Conservation (phyloP, 164 flowering plant species). For the Malania oleifera region DNA sequence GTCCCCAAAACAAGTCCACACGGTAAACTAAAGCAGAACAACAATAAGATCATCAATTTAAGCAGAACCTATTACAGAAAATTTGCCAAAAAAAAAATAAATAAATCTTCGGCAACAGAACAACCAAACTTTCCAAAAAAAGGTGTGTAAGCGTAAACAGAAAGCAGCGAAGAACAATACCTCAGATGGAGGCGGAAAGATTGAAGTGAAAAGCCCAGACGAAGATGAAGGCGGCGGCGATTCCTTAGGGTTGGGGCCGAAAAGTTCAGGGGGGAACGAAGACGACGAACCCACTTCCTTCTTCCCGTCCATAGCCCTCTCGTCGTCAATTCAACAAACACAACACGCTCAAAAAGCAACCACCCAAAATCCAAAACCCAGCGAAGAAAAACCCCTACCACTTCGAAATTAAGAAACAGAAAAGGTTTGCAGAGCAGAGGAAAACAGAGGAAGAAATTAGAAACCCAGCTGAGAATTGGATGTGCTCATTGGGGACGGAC, state of each 20-base stretch:
- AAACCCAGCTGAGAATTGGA: too few species aligned
- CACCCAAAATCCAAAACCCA: neutral
- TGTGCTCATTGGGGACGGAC: too few species aligned
- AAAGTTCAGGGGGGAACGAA: constrained; percentile 50
- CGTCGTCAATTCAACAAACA: constrained; percentile 13
- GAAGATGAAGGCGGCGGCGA: constrained; percentile 22
- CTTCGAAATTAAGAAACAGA: constrained; percentile 17
- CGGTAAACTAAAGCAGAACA: neutral
- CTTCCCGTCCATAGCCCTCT: constrained; percentile 40
- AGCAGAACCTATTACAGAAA: too few species aligned
- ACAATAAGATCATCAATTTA: too few species aligned
- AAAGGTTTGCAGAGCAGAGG: constrained; percentile 16
- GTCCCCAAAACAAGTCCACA: neutral
- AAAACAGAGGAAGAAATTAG: constrained; percentile 10
- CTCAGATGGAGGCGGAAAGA: constrained; percentile 41
- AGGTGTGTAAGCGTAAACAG: too few species aligned
- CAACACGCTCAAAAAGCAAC: constrained; percentile 12
- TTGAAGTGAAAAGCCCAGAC: constrained; percentile 38
- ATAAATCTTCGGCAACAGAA: too few species aligned
- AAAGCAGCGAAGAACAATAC: constrained; percentile 15
- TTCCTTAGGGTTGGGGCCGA: constrained; percentile 36
- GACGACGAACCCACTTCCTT: constrained; percentile 29
- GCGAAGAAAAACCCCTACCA: too few species aligned
- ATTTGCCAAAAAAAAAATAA: too few species aligned
- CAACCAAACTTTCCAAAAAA: too few species aligned